Evolutionary conservation across 495 filamentous ascomycete species (phyloP).

Genomic region (Sporormia fimetaria): DNA sequence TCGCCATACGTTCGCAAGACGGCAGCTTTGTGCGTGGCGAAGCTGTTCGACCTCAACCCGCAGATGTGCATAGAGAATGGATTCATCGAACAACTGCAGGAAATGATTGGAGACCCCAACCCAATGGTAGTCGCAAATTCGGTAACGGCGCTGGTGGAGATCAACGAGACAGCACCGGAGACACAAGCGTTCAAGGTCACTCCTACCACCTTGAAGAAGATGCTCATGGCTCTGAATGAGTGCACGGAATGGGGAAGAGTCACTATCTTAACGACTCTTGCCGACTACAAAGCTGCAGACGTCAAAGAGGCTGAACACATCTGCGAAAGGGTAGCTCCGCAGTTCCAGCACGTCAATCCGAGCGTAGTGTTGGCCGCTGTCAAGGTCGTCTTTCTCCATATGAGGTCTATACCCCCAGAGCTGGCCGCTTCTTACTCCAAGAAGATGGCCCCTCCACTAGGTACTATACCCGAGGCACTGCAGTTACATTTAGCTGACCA

Average conservation of each 20-base stretch:
- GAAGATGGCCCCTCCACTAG: slow-evolving; percentile 96
- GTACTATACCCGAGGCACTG: slow-evolving; percentile 38
- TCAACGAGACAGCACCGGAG: slow-evolving; percentile 80
- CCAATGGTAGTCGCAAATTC: slow-evolving; percentile 98
- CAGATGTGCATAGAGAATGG: slow-evolving; percentile 90
- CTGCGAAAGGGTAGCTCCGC: slow-evolving; percentile 87
- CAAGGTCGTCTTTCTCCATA: slow-evolving; percentile 95
- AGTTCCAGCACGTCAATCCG: slow-evolving; percentile 98
- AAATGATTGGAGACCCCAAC: slow-evolving; percentile 93
- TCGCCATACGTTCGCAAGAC: slow-evolving; percentile 98
- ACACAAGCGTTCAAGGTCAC: slow-evolving; percentile 77
- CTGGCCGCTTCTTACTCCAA: slow-evolving; percentile 71
- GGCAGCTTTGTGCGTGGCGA: slow-evolving; percentile 93
- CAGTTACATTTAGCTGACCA: slow-evolving; percentile 12
- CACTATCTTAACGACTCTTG: slow-evolving; percentile 80
- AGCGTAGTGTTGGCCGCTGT: slow-evolving; percentile 94
- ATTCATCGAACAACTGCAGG: slow-evolving; percentile 89
- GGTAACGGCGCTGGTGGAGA: slow-evolving; percentile 87
- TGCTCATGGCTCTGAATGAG: slow-evolving; percentile 94
- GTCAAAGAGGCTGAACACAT: slow-evolving; percentile 97
- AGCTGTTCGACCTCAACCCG: slow-evolving; percentile 92
- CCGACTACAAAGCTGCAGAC: slow-evolving; percentile 75
- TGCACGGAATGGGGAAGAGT: slow-evolving; percentile 99
- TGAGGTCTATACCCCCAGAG: slow-evolving; percentile 71
- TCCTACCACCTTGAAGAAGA: slow-evolving; percentile 72